phyloP scores from a whole-genome alignment of 106 monocot genomes.

The Ottelia alismoides region DNA sequence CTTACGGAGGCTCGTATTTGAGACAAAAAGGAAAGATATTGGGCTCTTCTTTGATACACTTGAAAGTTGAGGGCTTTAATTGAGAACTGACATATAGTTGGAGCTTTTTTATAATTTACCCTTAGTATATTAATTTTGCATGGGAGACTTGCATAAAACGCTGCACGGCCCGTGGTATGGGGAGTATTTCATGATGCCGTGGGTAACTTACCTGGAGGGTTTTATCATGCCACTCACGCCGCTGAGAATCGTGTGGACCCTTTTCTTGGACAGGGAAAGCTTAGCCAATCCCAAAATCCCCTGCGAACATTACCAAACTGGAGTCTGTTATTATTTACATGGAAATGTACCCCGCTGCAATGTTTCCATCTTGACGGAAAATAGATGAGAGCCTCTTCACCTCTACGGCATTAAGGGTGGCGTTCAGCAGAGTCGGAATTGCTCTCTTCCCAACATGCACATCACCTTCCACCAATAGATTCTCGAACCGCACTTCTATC shows the following conservation, averaged over 20 bases:
- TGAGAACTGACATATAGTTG: background rate
- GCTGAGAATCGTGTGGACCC: conserved; percentile 41
- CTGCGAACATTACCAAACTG: conserved; percentile 8
- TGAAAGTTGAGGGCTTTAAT: too few species aligned
- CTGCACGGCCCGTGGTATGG: too few species aligned
- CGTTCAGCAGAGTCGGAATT: conserved; percentile 38
- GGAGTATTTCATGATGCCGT: background rate
- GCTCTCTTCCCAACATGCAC: conserved; percentile 31
- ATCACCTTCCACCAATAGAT: conserved; percentile 50
- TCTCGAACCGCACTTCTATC: conserved; percentile 68
- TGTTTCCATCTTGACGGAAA: background rate
- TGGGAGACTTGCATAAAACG: too few species aligned
- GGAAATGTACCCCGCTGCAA: background rate
- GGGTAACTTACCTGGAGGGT: conserved; percentile 53
- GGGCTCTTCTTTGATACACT: too few species aligned
- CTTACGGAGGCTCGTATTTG: too few species aligned
- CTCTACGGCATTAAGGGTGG: conserved; percentile 28
- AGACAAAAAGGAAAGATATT: background rate
- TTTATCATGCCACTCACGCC: conserved; percentile 57
- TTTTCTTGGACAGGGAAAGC: conserved; percentile 56
- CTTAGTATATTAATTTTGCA: background rate
- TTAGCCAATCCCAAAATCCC: conserved; percentile 28
- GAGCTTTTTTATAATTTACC: background rate
- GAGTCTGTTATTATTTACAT: background rate
- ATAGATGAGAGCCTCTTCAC: conserved; percentile 3